A percentile compares a stretch with the other conserved stretches of the same genome.
Conservation (phyloP, 192 early-diverging fungal species). For the Kappamyces sp. region DNA sequence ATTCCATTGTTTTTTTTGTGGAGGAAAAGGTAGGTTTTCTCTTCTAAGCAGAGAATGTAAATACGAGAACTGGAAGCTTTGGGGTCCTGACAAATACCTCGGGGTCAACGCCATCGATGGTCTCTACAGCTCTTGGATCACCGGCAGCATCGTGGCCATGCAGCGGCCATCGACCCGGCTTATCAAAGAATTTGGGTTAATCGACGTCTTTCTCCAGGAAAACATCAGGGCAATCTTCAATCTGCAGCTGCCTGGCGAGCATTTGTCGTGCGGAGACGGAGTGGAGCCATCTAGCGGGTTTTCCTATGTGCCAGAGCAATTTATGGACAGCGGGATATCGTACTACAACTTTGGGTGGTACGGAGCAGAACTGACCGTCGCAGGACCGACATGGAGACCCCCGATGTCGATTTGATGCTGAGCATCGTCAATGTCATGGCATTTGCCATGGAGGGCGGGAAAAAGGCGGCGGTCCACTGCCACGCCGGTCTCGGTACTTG, state of each 20-base stretch:
- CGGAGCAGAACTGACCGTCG: neutral
- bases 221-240: slow-evolving; percentile 36
- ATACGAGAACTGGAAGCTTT: slow-evolving; percentile 38
- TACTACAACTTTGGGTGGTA: slow-evolving; percentile 47
- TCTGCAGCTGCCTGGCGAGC: slow-evolving; percentile 39
- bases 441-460: slow-evolving; percentile 23
- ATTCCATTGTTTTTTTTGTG: slow-evolving; percentile 41
- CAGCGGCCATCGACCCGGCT: slow-evolving; percentile 39
- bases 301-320: slow-evolving; percentile 38
- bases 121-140: slow-evolving; percentile 42
- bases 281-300: slow-evolving; percentile 27
- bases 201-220: slow-evolving; percentile 17
- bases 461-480: slow-evolving; percentile 47
- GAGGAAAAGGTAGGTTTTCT: slow-evolving; percentile 16
- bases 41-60: slow-evolving; percentile 25
- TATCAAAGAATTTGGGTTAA: slow-evolving; percentile 25
- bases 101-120: slow-evolving; percentile 37
- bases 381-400: slow-evolving; percentile 39
- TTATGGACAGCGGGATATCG: slow-evolving; percentile 36
- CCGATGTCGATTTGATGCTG: slow-evolving; percentile 31
- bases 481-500: slow-evolving; percentile 38
- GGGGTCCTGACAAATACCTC: slow-evolving; percentile 22
- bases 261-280: slow-evolving; percentile 39
- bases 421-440: slow-evolving; percentile 45
- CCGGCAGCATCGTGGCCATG: slow-evolving; percentile 38